Conservation (phyloP, 495 filamentous ascomycete species). For the Talaromyces trachyspermus region DNA sequence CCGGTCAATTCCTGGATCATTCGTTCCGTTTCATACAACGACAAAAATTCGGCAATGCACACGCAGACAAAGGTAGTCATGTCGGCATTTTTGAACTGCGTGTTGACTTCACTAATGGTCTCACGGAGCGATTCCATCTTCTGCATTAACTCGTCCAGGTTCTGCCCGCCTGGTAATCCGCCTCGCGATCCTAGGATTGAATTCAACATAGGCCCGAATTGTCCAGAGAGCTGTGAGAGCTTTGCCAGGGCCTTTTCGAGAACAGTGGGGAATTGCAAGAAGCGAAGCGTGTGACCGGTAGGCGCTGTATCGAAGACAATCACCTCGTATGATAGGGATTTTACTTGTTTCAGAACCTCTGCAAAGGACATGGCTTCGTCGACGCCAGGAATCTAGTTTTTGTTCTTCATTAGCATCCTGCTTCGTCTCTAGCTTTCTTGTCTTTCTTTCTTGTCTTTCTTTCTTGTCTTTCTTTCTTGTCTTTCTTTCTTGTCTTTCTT, state of each 20-base stretch:
- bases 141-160: slow-evolving; percentile 80
- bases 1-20: slow-evolving; percentile 97
- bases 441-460: no score
- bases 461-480: no score
- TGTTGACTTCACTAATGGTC: slow-evolving; percentile 92
- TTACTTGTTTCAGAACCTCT: slow-evolving; percentile 98
- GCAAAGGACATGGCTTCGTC: slow-evolving; percentile 99
- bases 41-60: slow-evolving; percentile 96
- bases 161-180: slow-evolving; percentile 84
- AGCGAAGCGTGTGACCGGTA: slow-evolving; percentile 97
- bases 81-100: slow-evolving; percentile 94
- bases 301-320: slow-evolving; percentile 99
- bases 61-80: slow-evolving; percentile 98
- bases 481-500: no score
- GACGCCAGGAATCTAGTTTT: slow-evolving; percentile 81
- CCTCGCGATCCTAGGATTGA: slow-evolving; percentile 76
- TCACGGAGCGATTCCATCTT: slow-evolving; percentile 89
- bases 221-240: slow-evolving; percentile 83
- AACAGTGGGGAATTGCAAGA: slow-evolving; percentile 96
- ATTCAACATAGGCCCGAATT: slow-evolving; percentile 95
- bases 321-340: slow-evolving; percentile 95
- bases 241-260: slow-evolving; percentile 98
- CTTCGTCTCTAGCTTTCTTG: no score
- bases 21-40: slow-evolving; percentile 95
- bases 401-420: no score